Evolutionary conservation across 495 filamentous ascomycete genomes (phyloP).

Genomic region (Annulohypoxylon bovei): DNA sequence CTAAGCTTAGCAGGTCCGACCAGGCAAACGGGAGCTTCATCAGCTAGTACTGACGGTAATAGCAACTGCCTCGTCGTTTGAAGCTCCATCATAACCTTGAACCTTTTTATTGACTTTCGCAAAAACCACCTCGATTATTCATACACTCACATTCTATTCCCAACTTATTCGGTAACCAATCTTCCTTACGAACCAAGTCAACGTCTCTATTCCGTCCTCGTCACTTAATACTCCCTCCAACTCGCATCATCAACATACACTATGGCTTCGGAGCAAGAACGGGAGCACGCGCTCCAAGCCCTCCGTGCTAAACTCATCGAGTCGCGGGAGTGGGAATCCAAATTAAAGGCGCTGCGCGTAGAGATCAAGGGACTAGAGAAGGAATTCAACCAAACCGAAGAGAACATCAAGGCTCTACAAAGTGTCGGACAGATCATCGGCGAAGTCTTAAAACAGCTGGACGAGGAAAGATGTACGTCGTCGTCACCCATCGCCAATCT

Average conservation of each 20-base stretch:
- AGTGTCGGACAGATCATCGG: conserved; percentile 99
- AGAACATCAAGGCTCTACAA: conserved; percentile 99
- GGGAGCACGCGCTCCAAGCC: conserved; percentile 82
- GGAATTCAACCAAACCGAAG: conserved; percentile 95
- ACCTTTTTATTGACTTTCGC: conserved; percentile 18
- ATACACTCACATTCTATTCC: not conserved
- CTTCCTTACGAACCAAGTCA: not conserved
- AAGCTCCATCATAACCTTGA: conserved; percentile 31
- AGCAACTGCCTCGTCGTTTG: conserved; percentile 24
- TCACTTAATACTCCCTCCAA: conserved; percentile 10
- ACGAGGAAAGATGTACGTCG: conserved; percentile 94
- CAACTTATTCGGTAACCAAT: not conserved
- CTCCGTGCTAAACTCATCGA: conserved; percentile 95
- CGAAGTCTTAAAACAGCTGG: conserved; percentile 97
- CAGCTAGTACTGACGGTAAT: conserved; percentile 26
- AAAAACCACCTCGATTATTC: not conserved
- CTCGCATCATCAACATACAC: conserved; percentile 12
- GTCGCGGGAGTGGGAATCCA: conserved; percentile 97
- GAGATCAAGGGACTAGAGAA: conserved; percentile 95
- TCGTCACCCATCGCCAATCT: not conserved
- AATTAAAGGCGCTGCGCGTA: conserved; percentile 87
- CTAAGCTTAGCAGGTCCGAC: conserved; percentile 22
- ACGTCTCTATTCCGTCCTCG: not conserved
- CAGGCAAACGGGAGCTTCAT: conserved; percentile 44
- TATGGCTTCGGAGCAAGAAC: conserved; percentile 68